phyloP scores from a whole-genome alignment of 139 green algal species.

The Coccomyxa sp. region DNA sequence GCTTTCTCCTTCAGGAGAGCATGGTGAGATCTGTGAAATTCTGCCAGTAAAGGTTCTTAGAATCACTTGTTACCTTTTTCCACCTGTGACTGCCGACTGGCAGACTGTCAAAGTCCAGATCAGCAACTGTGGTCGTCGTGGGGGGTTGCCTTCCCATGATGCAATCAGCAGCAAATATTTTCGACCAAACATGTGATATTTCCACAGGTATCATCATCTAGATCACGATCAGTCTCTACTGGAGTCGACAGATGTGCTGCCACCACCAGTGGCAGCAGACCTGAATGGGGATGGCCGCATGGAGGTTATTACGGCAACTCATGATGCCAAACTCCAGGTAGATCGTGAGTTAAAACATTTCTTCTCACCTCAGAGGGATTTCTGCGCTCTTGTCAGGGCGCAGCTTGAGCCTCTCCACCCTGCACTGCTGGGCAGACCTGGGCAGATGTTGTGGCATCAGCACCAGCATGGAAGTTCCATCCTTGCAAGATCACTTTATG shows the following conservation, averaged over 20 bases:
- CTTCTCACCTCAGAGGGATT: not conserved
- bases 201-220: conserved; percentile 43
- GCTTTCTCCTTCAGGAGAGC: conserved; percentile 78
- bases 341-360: not conserved
- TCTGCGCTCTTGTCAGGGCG: not conserved
- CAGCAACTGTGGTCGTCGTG: not conserved
- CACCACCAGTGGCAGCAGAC: conserved; percentile 48
- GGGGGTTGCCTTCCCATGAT: not conserved
- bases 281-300: conserved; percentile 92
- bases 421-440: not conserved
- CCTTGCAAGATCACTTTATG: no score
- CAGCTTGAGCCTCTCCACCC: not conserved
- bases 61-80: not conserved
- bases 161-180: not conserved
- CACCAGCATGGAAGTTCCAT: no score
- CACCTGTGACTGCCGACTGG: not conserved
- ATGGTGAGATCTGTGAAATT: conserved; percentile 48
- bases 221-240: conserved; percentile 2
- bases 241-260: not conserved
- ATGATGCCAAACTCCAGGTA: conserved; percentile 68
- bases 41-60: not conserved
- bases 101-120: not conserved
- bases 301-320: conserved; percentile 80
- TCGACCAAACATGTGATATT: no score
- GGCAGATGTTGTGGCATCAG: conserved; percentile 1